phyloP scores from a whole-genome alignment of 441 rosid genomes.

The Pelargonium australe region DNA sequence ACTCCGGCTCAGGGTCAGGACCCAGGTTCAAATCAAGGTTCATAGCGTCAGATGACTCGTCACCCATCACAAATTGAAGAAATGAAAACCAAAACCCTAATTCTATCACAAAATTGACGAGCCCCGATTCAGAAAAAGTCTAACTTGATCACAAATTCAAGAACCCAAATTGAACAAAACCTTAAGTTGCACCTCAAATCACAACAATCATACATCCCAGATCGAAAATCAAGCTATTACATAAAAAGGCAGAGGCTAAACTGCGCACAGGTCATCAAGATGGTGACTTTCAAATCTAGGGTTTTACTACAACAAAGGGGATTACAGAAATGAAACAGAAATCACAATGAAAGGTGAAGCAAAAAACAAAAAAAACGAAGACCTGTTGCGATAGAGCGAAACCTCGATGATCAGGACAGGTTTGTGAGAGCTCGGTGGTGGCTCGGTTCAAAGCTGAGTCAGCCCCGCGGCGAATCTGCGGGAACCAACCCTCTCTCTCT shows the following conservation, averaged over 20 bases:
- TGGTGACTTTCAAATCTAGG: constrained; percentile 4
- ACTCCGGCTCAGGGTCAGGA: constrained; percentile 54
- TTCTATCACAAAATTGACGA: constrained; percentile 12
- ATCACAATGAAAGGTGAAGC: constrained; percentile 3
- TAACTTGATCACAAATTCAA: constrained; percentile 12
- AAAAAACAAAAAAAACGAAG: neutral
- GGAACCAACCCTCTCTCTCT: neutral
- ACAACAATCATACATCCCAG: constrained; percentile 11
- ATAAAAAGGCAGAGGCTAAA: neutral
- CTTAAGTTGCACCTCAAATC: neutral
- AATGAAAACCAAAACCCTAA: constrained; percentile 20
- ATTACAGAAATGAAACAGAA: neutral
- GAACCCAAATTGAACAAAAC: constrained; percentile 2
- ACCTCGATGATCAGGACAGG: constrained; percentile 18
- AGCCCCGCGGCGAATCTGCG: constrained; percentile 28
- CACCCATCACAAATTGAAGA: constrained; percentile 10
- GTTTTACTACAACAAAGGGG: neutral
- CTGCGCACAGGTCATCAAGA: constrained; percentile 20
- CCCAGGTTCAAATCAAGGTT: constrained; percentile 93
- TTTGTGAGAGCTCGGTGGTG: constrained; percentile 15
- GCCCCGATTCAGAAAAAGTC: constrained; percentile 12
- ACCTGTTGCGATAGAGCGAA: neutral
- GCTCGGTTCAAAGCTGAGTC: constrained; percentile 14
- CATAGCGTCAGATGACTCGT: constrained; percentile 61
- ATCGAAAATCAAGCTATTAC: constrained; percentile 7